phyloP scores from a whole-genome alignment of 129 eudicot genomes.

The Rutidosis leptorrhynchoides region DNA sequence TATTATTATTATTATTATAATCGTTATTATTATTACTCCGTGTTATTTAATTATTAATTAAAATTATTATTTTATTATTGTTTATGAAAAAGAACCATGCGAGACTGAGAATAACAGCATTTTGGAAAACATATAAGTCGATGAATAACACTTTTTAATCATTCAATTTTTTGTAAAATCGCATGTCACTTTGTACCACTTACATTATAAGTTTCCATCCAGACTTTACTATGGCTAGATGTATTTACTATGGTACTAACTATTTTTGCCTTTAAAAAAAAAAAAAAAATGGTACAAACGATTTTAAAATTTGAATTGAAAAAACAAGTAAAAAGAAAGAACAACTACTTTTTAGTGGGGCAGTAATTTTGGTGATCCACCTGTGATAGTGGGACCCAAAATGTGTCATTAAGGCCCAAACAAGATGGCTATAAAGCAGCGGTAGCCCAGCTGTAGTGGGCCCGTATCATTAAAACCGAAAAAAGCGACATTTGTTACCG shows the following conservation, averaged over 20 bases:
- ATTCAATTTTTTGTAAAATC: no score
- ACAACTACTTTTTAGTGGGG: conserved; percentile 14
- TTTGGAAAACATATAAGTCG: neutral
- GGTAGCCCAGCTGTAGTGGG: conserved; percentile 34
- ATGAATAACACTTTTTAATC: neutral
- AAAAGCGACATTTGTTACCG: conserved; percentile 20
- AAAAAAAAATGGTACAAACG: no score
- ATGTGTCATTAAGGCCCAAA: conserved; percentile 26
- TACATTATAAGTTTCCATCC: no score
- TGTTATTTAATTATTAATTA: no score
- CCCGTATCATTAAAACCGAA: conserved; percentile 13
- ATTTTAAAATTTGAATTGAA: no score
- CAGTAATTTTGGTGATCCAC: conserved; percentile 1
- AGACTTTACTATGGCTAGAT: neutral
- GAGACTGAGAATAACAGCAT: neutral
- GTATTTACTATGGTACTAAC: neutral
- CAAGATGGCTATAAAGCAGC: conserved; percentile 29
- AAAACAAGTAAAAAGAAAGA: neutral
- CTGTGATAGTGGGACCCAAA: conserved; percentile 19
- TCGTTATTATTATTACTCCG: no score
- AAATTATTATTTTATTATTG: neutral
- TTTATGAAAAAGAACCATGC: conserved; percentile 17
- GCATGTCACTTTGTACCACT: no score
- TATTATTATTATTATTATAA: neutral
- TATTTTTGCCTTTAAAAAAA: no score